Evolutionary conservation across 2,329 filamentous ascomycete genomes (phyloP), one percentile per base, ranked within the genome.

Genomic region (Fusarium sp.): DNA sequence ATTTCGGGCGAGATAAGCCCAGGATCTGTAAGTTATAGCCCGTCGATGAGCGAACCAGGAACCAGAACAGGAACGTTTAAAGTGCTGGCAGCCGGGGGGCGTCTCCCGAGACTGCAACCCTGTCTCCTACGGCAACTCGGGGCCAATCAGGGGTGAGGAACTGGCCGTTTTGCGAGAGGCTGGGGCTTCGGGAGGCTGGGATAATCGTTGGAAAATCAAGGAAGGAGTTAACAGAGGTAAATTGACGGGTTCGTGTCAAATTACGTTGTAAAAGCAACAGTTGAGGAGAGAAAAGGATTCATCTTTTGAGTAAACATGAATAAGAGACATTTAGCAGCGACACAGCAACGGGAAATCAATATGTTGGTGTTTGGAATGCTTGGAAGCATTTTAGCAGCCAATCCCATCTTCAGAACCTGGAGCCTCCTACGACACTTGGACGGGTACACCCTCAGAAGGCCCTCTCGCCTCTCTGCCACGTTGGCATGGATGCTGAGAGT

Each of bases 61-160:
- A 63, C 50, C 35, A 51, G 60, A 42, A 45, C 31, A 42, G 29
- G 50, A 31, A 39, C 51, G 42, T 66, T 69, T 66, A 63, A 58
- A 69, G 66, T 58, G 66, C 65, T 68, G 65, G 65, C 65, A 69
- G 59, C 59, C 33, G 42, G 58, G 58, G 50, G 46, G 54, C 50
- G 66, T 51, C 37, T 57, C 45, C 65, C 41, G 46, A 56, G 36
- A 47, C 63, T 63, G 52, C 29, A 61, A 67, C 63, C 49, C 37
- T 50, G 55, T 66, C 57, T 69, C 65, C 65, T 23, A 49, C 50
- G 59, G 55, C 50, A 62, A 67, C 63, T 67, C 8, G 17, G 29
- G 41, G 11, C 64, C 63, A 67, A 67, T 67, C 39, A 66, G 48
- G 29, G 29, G 27, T 14, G 18, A 9, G 6, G 5, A 31, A 40